Evolutionary conservation across 495 filamentous ascomycete species (phyloP).

Genomic region (Apodospora peruviana): DNA sequence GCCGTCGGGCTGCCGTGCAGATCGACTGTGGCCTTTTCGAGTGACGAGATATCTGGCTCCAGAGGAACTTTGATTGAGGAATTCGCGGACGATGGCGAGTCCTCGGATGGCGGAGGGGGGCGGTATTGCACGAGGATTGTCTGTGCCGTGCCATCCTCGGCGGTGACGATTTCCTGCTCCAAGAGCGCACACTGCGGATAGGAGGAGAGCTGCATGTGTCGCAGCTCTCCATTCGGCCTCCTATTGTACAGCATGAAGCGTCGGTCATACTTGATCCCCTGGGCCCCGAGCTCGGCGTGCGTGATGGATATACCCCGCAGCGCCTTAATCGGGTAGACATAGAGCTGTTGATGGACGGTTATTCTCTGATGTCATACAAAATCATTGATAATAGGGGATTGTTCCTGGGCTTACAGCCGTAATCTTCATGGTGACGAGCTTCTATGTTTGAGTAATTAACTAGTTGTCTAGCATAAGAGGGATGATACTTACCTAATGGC

Average conservation of each 20-base stretch:
- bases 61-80: constrained; percentile 52
- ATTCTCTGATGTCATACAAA: background rate
- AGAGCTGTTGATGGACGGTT: constrained; percentile 50
- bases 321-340: constrained; percentile 86
- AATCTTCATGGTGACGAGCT: constrained; percentile 14
- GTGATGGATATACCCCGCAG: constrained; percentile 59
- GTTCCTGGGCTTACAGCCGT: constrained; percentile 5
- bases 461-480: too few relatives aligned
- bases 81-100: background rate
- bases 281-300: constrained; percentile 50
- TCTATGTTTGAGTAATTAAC: background rate
- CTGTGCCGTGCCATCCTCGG: constrained; percentile 3
- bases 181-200: constrained; percentile 67
- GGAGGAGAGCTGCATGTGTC: constrained; percentile 62
- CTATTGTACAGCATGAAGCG: constrained; percentile 68
- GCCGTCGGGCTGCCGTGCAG: constrained; percentile 61
- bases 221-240: constrained; percentile 26
- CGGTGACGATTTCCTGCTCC: constrained; percentile 46
- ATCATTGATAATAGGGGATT: too few relatives aligned
- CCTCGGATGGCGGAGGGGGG: background rate
- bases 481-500: too few relatives aligned
- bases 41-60: constrained; percentile 41
- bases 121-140: constrained; percentile 53
- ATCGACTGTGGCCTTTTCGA: constrained; percentile 48
- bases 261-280: constrained; percentile 72